Evolutionary conservation across 805 yeast species (phyloP), one percentile per base, ranked within the genome.

Genomic region (Starmerella kuoi): DNA sequence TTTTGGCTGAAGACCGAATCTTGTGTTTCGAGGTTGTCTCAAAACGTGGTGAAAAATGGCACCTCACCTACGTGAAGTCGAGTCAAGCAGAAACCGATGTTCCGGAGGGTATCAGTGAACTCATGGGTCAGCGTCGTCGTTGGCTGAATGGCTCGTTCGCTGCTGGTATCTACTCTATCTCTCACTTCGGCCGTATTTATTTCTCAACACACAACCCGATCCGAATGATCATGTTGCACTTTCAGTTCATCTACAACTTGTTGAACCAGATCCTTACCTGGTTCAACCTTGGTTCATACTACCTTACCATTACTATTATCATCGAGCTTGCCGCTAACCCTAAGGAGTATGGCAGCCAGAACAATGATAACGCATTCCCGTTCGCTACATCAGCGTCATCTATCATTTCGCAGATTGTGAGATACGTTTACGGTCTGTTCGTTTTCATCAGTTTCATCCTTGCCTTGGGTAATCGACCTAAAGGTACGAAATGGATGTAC

Each of bases 61-160:
- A 75, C 45, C 66, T 76, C 50, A 60, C 79, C 20, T 76, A 76
- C 55, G 75, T 77, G 54, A 74, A 74, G 54, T 68, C 70, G 38
- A 76, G 81, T 14, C 64, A 69, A 51, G 82, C 81, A 2, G 81
- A 76, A 51, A 76, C 82, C 2, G 82, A 76, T 61, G 82, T 76
- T 8, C 82, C 82, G 2, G 77, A 73, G 37, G 65, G 66, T 4
- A 61, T 77, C 41, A 73, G 77, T 4, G 82, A 76, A 56, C 73
- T 76, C 41, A 72, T 76, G 37, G 65, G 74, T 30, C 82, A 76
- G 57, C 67, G 82, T 49, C 67, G 82, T 55, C 67, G 82, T 52
- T 76, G 82, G 82, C 64, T 77, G 45, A 76, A 76, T 55, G 82
- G 82, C 35, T 75, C 81, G 2, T 76, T 76, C 54, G 78, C 78